phyloP scores from a whole-genome alignment of 192 early-diverging fungal genomes.

The Diversispora epigaea region DNA sequence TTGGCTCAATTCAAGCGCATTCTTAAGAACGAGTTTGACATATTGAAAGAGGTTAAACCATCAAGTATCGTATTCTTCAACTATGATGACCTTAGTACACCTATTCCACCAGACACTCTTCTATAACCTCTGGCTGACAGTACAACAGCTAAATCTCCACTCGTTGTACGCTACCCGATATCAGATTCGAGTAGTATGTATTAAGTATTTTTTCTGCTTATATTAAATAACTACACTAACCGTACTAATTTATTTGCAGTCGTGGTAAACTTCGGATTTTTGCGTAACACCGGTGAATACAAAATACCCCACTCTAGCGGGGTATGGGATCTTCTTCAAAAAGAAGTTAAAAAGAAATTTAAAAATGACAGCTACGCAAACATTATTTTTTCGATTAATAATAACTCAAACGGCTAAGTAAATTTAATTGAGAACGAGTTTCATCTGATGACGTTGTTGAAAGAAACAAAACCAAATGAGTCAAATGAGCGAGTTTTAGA shows the following conservation, averaged over 20 bases:
- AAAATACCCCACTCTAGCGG: not conserved
- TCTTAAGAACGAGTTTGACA: not conserved
- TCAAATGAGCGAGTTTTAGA: not conserved
- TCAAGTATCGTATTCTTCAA: not conserved
- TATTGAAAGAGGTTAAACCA: not conserved
- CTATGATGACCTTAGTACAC: not conserved
- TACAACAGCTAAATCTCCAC: not conserved
- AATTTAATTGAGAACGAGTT: not conserved
- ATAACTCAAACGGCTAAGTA: too few relatives aligned
- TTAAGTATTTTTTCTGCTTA: not conserved
- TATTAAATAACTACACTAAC: not conserved
- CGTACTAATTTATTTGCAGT: not conserved
- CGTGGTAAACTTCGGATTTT: not conserved
- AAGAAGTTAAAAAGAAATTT: not conserved
- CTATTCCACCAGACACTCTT: not conserved
- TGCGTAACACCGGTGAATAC: not conserved
- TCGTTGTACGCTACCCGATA: not conserved
- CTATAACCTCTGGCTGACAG: not conserved
- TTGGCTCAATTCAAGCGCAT: not conserved
- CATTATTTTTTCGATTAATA: too few relatives aligned
- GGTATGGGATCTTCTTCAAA: not conserved
- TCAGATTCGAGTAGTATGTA: slow-evolving; percentile 7
- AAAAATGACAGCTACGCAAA: too few relatives aligned
- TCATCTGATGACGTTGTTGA: too few relatives aligned
- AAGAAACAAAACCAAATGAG: slow-evolving; percentile 10